Conservation (phyloP, 208 protist species). For the Borovskyia barvae region DNA sequence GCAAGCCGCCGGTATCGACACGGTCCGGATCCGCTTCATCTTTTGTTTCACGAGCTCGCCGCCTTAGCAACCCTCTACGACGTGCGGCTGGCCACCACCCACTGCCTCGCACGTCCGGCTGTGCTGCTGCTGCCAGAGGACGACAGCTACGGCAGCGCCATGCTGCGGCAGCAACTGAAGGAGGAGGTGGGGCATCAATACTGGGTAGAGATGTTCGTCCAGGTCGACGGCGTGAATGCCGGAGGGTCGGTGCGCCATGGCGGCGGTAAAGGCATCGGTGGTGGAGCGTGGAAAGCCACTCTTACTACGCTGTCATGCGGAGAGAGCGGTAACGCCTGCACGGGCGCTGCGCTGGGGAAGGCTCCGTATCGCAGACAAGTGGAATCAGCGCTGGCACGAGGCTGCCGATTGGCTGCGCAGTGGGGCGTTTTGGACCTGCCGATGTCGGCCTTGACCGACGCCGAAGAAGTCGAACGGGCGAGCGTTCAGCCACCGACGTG, state of each 20-base stretch:
- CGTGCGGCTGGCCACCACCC: conserved; percentile 26
- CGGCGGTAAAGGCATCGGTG: conserved; percentile 5
- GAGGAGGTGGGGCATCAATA: conserved; percentile 46
- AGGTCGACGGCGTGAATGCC: not conserved
- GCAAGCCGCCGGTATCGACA: conserved; percentile 22
- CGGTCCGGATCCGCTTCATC: conserved; percentile 39
- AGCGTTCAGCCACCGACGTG: not conserved
- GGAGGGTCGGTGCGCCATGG: no score
- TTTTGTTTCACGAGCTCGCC: conserved; percentile 61
- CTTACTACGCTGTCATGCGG: no score
- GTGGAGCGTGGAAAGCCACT: not conserved
- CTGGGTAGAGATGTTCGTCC: conserved; percentile 50
- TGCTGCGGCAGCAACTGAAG: conserved; percentile 43
- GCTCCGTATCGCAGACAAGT: conserved; percentile 2
- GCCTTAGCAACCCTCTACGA: conserved; percentile 39
- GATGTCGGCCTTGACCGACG: not conserved
- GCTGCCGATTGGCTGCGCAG: conserved; percentile 22
- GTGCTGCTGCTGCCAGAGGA: conserved; percentile 76
- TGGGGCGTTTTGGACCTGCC: conserved; percentile 17
- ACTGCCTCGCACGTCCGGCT: conserved; percentile 27
- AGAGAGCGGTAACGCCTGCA: no score
- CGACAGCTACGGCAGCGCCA: conserved; percentile 49
- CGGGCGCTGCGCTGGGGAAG: not conserved
- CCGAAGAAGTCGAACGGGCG: not conserved
- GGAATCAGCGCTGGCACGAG: conserved; percentile 17